Base-by-base conservation (phyloP, 2,329 filamentous ascomycete genomes). In the Fusarium sp. region DNA sequence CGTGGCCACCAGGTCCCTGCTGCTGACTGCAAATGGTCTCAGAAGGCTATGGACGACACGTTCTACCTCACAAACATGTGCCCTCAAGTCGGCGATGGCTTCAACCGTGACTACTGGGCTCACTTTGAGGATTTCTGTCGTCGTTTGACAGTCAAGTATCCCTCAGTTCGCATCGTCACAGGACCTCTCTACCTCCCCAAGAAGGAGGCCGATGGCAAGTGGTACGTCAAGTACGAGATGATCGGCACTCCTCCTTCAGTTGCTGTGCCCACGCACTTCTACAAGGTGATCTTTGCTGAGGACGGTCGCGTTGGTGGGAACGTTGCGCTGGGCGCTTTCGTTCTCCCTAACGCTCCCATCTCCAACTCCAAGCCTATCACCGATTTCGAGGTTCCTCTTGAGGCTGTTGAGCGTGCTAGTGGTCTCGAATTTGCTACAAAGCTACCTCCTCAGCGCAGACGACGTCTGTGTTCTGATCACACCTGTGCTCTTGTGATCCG, bases 71-170 rank as follows among this genome's bases (percentile, higher is more conserved):
- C 89, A 80, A 99, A 99, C 85, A 99, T 99, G 95, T 97, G 95
- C 80, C 96, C 96, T 36, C 96, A 99, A 84, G 96, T 99, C 35
- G 96, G 96, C 74, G 94, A 98, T 80, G 96, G 96, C 65, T 99
- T 99, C 87, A 99, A 99, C 85, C 89, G 96, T 56, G 96, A 99
- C 84, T 99, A 99, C 88, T 99, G 96, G 96, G 93, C 96, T 41
- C 96, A 99, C 82, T 95, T 99, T 75, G 96, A 99, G 84, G 95
- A 98, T 79, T 99, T 98, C 79, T 98, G 95, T 84, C 90, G 96
- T 14, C 87, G 94, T 22, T 86, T 99, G 73, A 95, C 95, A 2
- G 84, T 86, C 50, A 88, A 86, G 59, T 99, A 98, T 80, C 95
- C 95, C 2, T 93, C 89, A 45, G 95, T 99, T 31, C 89, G 96